Conservation (phyloP, 139 green algal genomes). For the Tetradesmus obliquus region DNA sequence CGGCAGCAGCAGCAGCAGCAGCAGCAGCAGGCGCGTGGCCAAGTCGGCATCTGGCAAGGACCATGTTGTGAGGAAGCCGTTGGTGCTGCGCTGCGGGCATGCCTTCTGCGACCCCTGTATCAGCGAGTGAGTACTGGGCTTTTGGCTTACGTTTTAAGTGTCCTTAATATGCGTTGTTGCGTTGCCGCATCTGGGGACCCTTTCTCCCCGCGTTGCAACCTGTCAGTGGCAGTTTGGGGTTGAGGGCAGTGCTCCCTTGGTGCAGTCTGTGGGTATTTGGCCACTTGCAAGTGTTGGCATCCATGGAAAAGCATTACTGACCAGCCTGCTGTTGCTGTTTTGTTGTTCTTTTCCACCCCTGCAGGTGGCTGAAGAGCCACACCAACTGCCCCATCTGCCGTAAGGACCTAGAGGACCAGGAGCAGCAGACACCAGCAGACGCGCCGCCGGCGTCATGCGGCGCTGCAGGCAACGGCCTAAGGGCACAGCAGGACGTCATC, state of each 20-base stretch:
- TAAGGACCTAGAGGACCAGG: conserved; percentile 36
- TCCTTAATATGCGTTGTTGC: too few relatives aligned
- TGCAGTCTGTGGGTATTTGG: neutral
- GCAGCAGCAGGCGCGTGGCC: conserved; percentile 6
- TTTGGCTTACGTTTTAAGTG: neutral
- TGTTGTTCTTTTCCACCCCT: neutral
- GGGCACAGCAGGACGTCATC: neutral
- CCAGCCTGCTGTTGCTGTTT: neutral
- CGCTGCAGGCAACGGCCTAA: neutral
- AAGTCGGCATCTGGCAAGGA: neutral
- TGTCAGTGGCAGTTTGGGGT: neutral
- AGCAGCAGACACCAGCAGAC: conserved; percentile 1
- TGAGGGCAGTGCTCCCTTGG: neutral
- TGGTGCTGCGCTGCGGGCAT: conserved; percentile 68
- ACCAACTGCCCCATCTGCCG: conserved; percentile 69
- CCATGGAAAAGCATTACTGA: neutral
- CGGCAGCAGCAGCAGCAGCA: neutral
- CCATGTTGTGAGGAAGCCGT: neutral
- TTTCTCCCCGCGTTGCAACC: neutral
- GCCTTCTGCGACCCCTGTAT: conserved; percentile 70
- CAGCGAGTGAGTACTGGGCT: conserved; percentile 15
- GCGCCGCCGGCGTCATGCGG: neutral
- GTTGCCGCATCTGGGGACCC: too few relatives aligned
- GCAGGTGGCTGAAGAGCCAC: conserved; percentile 52
- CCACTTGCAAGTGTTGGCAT: too few relatives aligned